phyloP scores from a whole-genome alignment of 148 eudicot genomes.

The Chenopodium suecicum region DNA sequence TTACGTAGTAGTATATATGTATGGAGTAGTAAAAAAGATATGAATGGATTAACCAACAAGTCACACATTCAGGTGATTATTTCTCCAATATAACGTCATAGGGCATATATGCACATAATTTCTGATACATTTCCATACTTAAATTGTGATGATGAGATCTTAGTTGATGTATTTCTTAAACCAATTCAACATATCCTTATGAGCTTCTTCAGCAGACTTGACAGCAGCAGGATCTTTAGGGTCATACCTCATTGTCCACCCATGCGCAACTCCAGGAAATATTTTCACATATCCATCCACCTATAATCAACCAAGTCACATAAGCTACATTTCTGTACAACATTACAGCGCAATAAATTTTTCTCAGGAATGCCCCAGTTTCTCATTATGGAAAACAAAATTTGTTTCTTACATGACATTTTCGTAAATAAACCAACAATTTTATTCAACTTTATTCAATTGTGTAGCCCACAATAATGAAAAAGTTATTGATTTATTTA shows the following conservation, averaged over 20 bases:
- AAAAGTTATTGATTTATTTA: no score
- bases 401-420: no score
- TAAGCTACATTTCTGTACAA: not conserved
- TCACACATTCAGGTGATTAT: no score
- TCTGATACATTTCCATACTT: not conserved
- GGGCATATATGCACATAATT: not conserved
- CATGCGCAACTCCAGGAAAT: slow-evolving; percentile 62
- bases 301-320: not conserved
- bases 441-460: no score
- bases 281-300: slow-evolving; percentile 46
- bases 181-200: slow-evolving; percentile 56
- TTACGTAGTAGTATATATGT: no score
- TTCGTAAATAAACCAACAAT: no score
- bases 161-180: slow-evolving; percentile 41
- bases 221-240: slow-evolving; percentile 48
- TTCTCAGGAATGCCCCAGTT: no score
- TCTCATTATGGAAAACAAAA: no score
- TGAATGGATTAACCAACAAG: no score
- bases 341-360: not conserved
- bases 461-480: no score
- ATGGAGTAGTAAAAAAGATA: no score
- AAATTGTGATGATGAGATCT: not conserved
- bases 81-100: not conserved
- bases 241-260: slow-evolving; percentile 65
- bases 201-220: slow-evolving; percentile 59